phyloP scores from a whole-genome alignment of 345 rosid species.

The Iberis pinnata region DNA sequence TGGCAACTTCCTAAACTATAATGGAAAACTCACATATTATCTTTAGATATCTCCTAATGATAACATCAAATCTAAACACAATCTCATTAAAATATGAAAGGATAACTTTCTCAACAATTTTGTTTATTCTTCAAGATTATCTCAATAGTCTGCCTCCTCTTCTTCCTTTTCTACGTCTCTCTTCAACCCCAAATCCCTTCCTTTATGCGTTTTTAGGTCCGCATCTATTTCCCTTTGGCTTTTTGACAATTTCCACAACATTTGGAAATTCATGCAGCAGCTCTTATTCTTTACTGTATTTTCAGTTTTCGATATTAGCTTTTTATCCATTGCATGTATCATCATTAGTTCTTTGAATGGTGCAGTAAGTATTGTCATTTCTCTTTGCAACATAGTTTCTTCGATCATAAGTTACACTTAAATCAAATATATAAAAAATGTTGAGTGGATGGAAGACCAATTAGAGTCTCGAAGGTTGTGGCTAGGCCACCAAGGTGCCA shows the following conservation, averaged over 20 bases:
- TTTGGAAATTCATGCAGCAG: conserved; percentile 79
- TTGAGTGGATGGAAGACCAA: conserved; percentile 82
- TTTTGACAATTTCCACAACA: conserved; percentile 80
- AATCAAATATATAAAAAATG: too few relatives aligned
- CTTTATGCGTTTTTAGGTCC: conserved; percentile 35
- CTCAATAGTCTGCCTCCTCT: conserved; percentile 64
- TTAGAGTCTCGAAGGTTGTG: conserved; percentile 84
- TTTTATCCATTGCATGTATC: too few relatives aligned
- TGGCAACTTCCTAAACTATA: too few relatives aligned
- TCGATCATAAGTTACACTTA: too few relatives aligned
- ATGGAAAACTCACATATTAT: too few relatives aligned
- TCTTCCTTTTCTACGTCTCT: conserved; percentile 52
- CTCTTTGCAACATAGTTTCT: too few relatives aligned
- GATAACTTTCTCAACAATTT: too few relatives aligned
- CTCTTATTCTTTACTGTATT: conserved; percentile 19
- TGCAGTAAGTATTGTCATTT: conserved; percentile 46
- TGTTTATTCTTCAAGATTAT: too few relatives aligned
- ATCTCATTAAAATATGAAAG: too few relatives aligned
- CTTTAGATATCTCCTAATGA: too few relatives aligned
- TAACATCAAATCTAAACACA: too few relatives aligned
- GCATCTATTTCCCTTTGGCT: conserved; percentile 49
- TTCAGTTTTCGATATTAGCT: neutral
- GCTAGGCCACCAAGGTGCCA: conserved; percentile 73
- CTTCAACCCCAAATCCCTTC: conserved; percentile 44
- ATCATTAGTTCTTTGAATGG: conserved; percentile 74